phyloP scores from a whole-genome alignment of 805 yeast genomes.

The Suhomyces canberraensis region DNA sequence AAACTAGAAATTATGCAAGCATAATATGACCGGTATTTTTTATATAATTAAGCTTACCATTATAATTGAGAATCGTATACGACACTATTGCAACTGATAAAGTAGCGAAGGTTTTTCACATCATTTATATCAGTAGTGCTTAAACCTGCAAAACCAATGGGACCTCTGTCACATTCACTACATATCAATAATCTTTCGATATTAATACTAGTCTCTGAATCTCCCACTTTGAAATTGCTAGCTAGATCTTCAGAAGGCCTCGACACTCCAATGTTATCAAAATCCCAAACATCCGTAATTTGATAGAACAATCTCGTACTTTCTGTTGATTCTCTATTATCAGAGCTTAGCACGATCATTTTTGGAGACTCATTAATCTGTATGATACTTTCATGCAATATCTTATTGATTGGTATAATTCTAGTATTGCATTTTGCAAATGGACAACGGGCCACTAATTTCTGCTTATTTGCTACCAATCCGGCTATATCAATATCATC shows the following conservation, averaged over 20 bases:
- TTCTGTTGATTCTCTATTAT: background rate
- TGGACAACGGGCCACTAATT: constrained; percentile 17
- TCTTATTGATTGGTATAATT: constrained; percentile 19
- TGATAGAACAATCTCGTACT: constrained; percentile 30
- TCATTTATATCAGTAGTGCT: constrained; percentile 25
- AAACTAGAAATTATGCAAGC: too few relatives aligned
- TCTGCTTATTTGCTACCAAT: background rate
- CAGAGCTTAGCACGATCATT: constrained; percentile 17
- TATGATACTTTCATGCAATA: constrained; percentile 6
- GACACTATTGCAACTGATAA: constrained; percentile 46
- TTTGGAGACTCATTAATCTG: constrained; percentile 22
- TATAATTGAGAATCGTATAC: constrained; percentile 35
- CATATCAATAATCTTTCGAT: constrained; percentile 60
- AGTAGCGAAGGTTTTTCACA: constrained; percentile 39
- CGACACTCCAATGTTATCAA: constrained; percentile 77
- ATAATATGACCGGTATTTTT: too few relatives aligned
- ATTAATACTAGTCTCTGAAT: constrained; percentile 18
- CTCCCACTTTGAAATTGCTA: constrained; percentile 11
- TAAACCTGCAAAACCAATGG: constrained; percentile 64
- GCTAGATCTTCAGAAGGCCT: constrained; percentile 30
- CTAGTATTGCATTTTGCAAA: constrained; percentile 18
- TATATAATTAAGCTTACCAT: too few relatives aligned
- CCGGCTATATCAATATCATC: background rate
- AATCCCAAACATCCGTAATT: constrained; percentile 68
- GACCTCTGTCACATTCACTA: constrained; percentile 77